These are phyloP conservation scores for Geosmithia morbida DNA, from an alignment of 2,329 filamentous ascomycete species.

Conservation along the genomic window DNA sequence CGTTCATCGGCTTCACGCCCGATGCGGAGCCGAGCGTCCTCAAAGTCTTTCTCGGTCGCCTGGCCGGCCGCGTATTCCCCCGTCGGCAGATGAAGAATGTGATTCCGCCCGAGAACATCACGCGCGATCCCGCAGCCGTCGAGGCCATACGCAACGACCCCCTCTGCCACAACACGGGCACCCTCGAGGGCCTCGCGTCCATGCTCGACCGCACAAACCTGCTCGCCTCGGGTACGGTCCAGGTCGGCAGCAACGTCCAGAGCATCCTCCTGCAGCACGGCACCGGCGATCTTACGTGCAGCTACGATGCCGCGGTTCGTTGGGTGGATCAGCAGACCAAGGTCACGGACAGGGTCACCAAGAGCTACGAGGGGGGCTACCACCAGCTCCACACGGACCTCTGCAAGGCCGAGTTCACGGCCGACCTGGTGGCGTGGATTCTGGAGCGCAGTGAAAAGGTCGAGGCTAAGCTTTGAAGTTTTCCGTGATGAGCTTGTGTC, in stretches of 20 bases:
- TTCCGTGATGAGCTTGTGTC: background rate
- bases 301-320: conserved; percentile 46
- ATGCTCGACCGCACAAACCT: conserved; percentile 60
- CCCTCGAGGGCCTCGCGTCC: conserved; percentile 63
- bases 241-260: conserved; percentile 36
- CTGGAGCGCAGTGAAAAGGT: conserved; percentile 22
- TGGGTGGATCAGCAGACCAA: conserved; percentile 43
- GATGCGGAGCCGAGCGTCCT: conserved; percentile 47
- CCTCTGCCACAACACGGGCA: conserved; percentile 71
- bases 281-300: conserved; percentile 55
- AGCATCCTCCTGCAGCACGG: conserved; percentile 65
- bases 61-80: conserved; percentile 56
- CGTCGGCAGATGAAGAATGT: conserved; percentile 50
- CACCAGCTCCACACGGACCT: conserved; percentile 58
- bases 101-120: conserved; percentile 49
- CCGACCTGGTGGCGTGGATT: conserved; percentile 54
- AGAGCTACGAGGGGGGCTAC: conserved; percentile 61
- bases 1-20: conserved; percentile 61
- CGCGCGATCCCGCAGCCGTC: conserved; percentile 50
- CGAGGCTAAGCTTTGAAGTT: conserved; percentile 21
- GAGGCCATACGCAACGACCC: conserved; percentile 48
- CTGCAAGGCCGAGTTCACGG: conserved; percentile 36
- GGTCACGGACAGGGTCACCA: conserved; percentile 55
- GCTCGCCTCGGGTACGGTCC: conserved; percentile 41
- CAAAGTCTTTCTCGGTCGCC: conserved; percentile 49